Evolutionary conservation across 1,284 basidiomycete genomes (phyloP), one percentile per base, ranked within the genome.

Genomic region (Porogramme epimiltina): DNA sequence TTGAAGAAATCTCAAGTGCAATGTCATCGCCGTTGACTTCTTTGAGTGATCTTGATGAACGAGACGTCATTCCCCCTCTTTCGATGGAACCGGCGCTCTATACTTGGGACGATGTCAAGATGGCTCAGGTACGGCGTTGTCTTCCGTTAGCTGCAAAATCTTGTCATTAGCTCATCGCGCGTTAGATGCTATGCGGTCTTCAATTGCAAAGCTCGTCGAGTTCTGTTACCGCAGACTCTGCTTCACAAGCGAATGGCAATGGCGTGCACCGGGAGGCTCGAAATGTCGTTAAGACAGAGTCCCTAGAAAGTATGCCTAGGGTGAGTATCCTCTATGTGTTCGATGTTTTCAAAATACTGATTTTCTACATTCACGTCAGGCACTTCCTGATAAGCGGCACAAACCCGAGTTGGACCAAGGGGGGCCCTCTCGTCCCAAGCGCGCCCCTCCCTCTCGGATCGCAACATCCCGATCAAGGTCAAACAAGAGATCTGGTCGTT

Each of bases 1-100:
- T 53, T n/a, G 58, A 58, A n/a, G n/a, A n/a, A 62, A 52, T 73
- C 63, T 81, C 82, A 58, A 65, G 75, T 63, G 74, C 71, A 41
- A 66, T 81, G 66, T 88, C 86, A 22, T 91, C 88, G 5, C 87
- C 88, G 6, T 70, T 91, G 42, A 90, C 89, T 18, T 88, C 87
- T 1, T 67, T 91, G 47, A 89, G 85, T 59, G 89, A 87, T 45
- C 69, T 89, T 47, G 85, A 86, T 42, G 86, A 85, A 50, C 79
- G 81, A 28, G 80, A 82, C n/a, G 68, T 69, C 38, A 57, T 63
- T 9, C 56, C 65, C 4, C 36, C 53, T 13, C 26, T 51, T 18
- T 56, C 55, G 16, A 52, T 60, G 34, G 56, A 62, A 16, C 46
- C 53, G 9, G 54, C 62, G 11, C 48, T 66, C 44, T 60, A 70